Conservation (phyloP, 495 filamentous ascomycete species). For the Lasiosphaeriaceae sp. region DNA sequence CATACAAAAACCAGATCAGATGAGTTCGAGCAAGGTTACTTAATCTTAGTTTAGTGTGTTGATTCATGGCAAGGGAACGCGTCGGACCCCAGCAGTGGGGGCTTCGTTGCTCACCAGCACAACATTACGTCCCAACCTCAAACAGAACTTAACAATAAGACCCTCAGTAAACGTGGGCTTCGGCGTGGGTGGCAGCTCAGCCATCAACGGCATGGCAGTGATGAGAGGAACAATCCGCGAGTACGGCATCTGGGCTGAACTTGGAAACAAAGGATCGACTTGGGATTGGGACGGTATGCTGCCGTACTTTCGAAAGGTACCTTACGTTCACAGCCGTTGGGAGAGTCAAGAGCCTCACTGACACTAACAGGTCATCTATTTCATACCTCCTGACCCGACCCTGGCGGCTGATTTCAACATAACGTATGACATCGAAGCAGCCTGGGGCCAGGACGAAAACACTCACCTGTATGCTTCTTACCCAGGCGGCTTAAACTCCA, state of each 20-base stretch:
- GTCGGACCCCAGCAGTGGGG: background rate
- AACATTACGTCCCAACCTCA: constrained; percentile 13
- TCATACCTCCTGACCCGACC: constrained; percentile 24
- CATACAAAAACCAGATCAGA: too few species aligned
- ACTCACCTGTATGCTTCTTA: constrained; percentile 1
- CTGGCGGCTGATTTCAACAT: constrained; percentile 30
- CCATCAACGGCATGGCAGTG: constrained; percentile 40
- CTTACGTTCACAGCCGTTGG: too few species aligned
- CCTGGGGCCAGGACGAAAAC: constrained; percentile 14
- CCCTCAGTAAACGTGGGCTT: constrained; percentile 27
- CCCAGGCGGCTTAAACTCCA: background rate
- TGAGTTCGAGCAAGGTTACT: too few species aligned
- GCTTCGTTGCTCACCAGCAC: constrained; percentile 5
- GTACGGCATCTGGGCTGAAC: constrained; percentile 38
- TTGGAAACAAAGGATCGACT: constrained; percentile 18
- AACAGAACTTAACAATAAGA: constrained; percentile 27
- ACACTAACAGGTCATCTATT: constrained; percentile 10
- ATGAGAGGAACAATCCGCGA: constrained; percentile 31
- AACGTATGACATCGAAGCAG: constrained; percentile 24
- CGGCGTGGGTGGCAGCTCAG: constrained; percentile 39
- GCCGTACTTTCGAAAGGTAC: constrained; percentile 32
- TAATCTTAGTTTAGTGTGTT: background rate
- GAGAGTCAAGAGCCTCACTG: too few species aligned
- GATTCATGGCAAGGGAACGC: background rate
- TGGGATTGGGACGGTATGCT: constrained; percentile 42